Conservation (phyloP, 208 protist species). For the Strigomonas culicis region DNA sequence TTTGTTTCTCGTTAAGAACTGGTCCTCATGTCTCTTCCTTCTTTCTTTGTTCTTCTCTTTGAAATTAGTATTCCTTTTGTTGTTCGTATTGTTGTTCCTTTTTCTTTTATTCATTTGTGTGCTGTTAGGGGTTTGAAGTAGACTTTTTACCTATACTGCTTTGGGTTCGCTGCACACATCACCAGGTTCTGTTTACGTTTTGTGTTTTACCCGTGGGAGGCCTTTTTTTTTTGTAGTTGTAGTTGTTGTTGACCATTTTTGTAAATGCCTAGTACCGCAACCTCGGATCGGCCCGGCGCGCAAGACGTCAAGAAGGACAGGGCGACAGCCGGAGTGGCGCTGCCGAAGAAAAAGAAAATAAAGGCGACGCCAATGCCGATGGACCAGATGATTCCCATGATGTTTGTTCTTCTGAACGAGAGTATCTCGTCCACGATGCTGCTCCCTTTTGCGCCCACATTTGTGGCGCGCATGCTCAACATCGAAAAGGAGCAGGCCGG, state of each 20-base stretch:
- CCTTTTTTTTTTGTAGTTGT: too few relatives aligned
- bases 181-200: too few relatives aligned
- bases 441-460: slow-evolving; percentile 41
- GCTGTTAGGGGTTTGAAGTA: too few relatives aligned
- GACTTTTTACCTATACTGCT: too few relatives aligned
- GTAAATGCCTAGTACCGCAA: too few relatives aligned
- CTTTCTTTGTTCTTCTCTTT: not conserved
- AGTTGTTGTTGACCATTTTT: too few relatives aligned
- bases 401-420: slow-evolving; percentile 39
- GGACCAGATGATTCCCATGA: slow-evolving; percentile 36
- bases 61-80: not conserved
- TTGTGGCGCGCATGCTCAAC: slow-evolving; percentile 28
- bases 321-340: not conserved
- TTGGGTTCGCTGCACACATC: too few relatives aligned
- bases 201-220: too few relatives aligned
- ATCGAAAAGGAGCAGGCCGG: slow-evolving; percentile 32
- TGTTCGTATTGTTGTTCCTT: not conserved
- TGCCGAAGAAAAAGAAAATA: not conserved
- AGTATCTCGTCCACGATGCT: slow-evolving; percentile 52
- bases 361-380: slow-evolving; percentile 44
- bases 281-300: too few relatives aligned
- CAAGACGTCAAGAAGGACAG: too few relatives aligned
- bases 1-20: not conserved
- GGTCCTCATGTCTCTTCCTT: not conserved
- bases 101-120: not conserved